These are phyloP conservation scores for Schrenkiella parvula DNA, from an alignment of 345 rosid genomes.

Conservation along the genomic window DNA sequence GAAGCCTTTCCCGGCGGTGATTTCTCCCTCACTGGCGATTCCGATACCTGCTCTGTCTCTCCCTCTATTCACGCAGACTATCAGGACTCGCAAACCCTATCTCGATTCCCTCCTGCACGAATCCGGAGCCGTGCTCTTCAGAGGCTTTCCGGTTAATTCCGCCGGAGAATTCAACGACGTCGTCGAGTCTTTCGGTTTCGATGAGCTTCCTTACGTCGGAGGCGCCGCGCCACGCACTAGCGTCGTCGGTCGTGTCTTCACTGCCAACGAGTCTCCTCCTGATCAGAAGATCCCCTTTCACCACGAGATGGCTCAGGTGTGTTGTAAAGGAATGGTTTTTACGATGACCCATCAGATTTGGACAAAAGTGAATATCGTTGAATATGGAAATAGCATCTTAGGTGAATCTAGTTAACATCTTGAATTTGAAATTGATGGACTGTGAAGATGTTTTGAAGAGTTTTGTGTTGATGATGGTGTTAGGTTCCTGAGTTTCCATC, in stretches of 20 bases:
- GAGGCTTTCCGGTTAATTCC: slow-evolving; percentile 56
- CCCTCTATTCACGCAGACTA: slow-evolving; percentile 31
- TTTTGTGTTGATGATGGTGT: not conserved
- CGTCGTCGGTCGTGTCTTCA: slow-evolving; percentile 84
- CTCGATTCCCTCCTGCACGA: slow-evolving; percentile 57
- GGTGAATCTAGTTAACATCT: not conserved
- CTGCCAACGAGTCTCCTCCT: slow-evolving; percentile 94
- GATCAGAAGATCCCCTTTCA: slow-evolving; percentile 88
- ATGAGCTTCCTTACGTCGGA: slow-evolving; percentile 85
- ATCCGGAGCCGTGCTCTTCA: slow-evolving; percentile 66
- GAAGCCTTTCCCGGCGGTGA: slow-evolving; percentile 51
- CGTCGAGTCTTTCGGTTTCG: slow-evolving; percentile 82
- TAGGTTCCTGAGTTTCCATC: slow-evolving; percentile 92
- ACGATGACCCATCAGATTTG: not conserved
- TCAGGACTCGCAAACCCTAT: slow-evolving; percentile 45
- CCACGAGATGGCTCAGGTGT: slow-evolving; percentile 93
- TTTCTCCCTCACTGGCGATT: slow-evolving; percentile 35
- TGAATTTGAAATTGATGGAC: not conserved
- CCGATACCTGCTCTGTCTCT: slow-evolving; percentile 33
- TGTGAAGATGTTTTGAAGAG: not conserved
- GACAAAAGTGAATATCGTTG: not conserved
- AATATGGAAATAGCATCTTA: not conserved
- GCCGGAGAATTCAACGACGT: slow-evolving; percentile 80
- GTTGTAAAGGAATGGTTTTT: not conserved
- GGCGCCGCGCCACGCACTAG: slow-evolving; percentile 81